Conservation (phyloP, 106 monocot species). For the Triglochin maritima region DNA sequence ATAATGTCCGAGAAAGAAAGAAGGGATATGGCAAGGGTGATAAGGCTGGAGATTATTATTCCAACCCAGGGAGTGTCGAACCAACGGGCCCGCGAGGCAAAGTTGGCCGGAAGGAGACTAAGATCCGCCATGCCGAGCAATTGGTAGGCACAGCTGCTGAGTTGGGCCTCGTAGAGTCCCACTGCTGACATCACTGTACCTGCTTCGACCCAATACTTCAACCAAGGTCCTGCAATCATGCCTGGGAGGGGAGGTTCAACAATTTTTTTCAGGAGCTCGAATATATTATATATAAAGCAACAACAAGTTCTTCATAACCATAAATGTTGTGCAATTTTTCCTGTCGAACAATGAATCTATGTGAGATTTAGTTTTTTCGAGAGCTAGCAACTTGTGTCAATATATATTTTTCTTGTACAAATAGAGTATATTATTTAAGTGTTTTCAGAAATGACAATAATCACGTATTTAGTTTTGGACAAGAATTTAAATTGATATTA, state of each 20-base stretch:
- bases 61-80: slow-evolving; percentile 79
- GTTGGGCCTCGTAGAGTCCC: slow-evolving; percentile 81
- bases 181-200: slow-evolving; percentile 75
- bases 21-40: slow-evolving; percentile 80
- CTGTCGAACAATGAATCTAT: too few species aligned
- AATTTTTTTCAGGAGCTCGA: not conserved
- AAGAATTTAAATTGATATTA: too few species aligned
- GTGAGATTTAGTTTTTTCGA: too few species aligned
- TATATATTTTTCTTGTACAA: too few species aligned
- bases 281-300: too few species aligned
- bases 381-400: too few species aligned
- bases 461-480: too few species aligned
- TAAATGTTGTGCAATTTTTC: too few species aligned
- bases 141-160: slow-evolving; percentile 73
- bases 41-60: slow-evolving; percentile 43
- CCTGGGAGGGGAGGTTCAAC: slow-evolving; percentile 12
- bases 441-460: too few species aligned
- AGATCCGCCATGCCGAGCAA: slow-evolving; percentile 83
- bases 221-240: slow-evolving; percentile 65
- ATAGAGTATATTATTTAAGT: too few species aligned
- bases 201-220: slow-evolving; percentile 67
- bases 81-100: slow-evolving; percentile 40
- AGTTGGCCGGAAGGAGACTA: slow-evolving; percentile 53
- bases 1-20: slow-evolving; percentile 67
- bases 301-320: too few species aligned